Conservation (phyloP, 768 basidiomycete genomes). For the Pleurotus djamor region DNA sequence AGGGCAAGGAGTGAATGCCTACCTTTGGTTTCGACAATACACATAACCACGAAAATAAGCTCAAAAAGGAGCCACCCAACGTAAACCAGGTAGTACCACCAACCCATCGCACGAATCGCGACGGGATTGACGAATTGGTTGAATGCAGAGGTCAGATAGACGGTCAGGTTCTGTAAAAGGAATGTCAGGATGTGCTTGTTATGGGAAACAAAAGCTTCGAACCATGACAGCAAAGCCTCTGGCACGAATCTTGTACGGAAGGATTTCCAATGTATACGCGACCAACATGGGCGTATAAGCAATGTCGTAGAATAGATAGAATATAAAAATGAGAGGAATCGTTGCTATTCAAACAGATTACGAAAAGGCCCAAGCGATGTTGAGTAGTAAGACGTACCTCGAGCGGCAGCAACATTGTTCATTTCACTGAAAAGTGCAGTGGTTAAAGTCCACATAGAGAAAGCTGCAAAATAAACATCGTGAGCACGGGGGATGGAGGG, state of each 20-base stretch:
- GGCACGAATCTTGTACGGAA: conserved; percentile 78
- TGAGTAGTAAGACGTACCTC: conserved; percentile 20
- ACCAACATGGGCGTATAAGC: conserved; percentile 76
- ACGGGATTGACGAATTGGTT: conserved; percentile 82
- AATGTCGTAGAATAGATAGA: conserved; percentile 56
- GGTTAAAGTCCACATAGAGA: conserved; percentile 55
- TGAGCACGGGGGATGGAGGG: not conserved
- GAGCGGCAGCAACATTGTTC: conserved; percentile 37
- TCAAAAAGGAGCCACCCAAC: conserved; percentile 67
- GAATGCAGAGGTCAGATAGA: conserved; percentile 69
- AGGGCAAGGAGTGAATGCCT: conserved; percentile 5
- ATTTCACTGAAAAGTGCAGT: conserved; percentile 41
- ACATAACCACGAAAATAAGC: conserved; percentile 51
- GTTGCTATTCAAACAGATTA: conserved; percentile 35
- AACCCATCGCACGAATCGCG: conserved; percentile 56
- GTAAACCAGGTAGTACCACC: conserved; percentile 62
- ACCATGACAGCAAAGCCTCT: conserved; percentile 80
- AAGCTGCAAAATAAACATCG: conserved; percentile 31
- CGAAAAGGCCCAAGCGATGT: not conserved
- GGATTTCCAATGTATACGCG: conserved; percentile 68
- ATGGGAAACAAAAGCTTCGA: conserved; percentile 10
- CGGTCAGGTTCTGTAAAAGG: conserved; percentile 48
- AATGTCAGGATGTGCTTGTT: not conserved
- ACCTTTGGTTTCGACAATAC: conserved; percentile 66
- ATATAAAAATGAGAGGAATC: conserved; percentile 65